These are phyloP conservation scores for Globisporangium abappressorium DNA, from an alignment of 352 stramenopile species.

Conservation along the genomic window DNA sequence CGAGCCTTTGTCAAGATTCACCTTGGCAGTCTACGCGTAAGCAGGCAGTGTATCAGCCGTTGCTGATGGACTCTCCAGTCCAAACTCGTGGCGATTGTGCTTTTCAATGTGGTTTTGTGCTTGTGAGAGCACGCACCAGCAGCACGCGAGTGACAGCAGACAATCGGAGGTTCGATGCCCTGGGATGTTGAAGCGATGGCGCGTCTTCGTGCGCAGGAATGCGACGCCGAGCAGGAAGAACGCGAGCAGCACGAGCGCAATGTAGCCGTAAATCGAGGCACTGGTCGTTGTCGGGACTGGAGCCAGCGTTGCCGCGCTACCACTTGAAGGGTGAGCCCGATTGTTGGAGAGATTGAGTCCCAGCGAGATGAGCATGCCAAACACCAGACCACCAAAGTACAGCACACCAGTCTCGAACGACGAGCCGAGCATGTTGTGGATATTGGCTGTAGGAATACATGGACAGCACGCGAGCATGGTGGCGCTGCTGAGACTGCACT, in stretches of 20 bases:
- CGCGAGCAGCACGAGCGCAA: conserved; percentile 25
- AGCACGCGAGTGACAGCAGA: conserved; percentile 37
- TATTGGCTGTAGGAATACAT: conserved; percentile 36
- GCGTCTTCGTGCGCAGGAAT: conserved; percentile 35
- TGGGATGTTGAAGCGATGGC: conserved; percentile 37
- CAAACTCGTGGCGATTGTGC: conserved; percentile 24
- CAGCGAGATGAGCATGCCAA: conserved; percentile 29
- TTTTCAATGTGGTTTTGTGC: conserved; percentile 29
- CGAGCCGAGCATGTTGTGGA: conserved; percentile 33
- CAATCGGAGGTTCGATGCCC: conserved; percentile 34
- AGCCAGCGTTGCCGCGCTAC: too few relatives aligned
- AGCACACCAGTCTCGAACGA: conserved; percentile 37
- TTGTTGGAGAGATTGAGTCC: conserved; percentile 26
- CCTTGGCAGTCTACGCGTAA: conserved; percentile 1
- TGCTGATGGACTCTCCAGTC: conserved; percentile 9
- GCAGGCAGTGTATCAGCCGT: conserved; percentile 16
- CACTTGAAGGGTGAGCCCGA: neutral
- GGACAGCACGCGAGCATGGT: conserved; percentile 29
- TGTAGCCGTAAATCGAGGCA: conserved; percentile 7
- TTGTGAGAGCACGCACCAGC: conserved; percentile 53
- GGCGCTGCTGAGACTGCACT: neutral
- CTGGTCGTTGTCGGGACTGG: neutral
- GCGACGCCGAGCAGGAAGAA: conserved; percentile 41
- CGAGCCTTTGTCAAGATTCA: too few relatives aligned
- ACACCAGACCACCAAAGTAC: conserved; percentile 38